Conservation (phyloP, 75 land plant genomes). For the Larix kaempferi region DNA sequence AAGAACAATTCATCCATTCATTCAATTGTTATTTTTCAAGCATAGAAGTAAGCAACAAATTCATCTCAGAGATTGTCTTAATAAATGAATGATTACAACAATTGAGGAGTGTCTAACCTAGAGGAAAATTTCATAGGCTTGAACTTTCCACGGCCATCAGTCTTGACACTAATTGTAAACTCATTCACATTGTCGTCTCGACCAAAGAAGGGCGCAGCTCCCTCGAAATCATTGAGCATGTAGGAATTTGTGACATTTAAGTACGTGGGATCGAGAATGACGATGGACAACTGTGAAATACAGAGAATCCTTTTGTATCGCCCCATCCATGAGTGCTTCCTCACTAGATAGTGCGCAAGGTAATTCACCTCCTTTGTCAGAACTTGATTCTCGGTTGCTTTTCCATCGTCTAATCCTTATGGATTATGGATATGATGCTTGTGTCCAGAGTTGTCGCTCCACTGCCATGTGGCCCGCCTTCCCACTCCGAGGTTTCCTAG, state of each 20-base stretch:
- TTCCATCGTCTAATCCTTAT: too few species aligned
- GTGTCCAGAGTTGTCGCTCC: too few species aligned
- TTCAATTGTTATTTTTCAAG: too few species aligned
- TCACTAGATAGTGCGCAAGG: slow-evolving; percentile 70
- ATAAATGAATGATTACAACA: too few species aligned
- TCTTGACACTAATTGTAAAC: slow-evolving; percentile 76
- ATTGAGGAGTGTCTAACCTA: slow-evolving; percentile 23
- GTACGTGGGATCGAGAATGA: slow-evolving; percentile 83
- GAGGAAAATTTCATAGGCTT: slow-evolving; percentile 90
- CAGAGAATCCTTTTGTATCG: slow-evolving; percentile 90
- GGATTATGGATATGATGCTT: too few species aligned
- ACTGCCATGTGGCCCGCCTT: too few species aligned
- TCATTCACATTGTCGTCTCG: slow-evolving; percentile 85
- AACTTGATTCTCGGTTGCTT: too few species aligned
- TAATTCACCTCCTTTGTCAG: slow-evolving; percentile 84
- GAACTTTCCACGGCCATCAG: slow-evolving; percentile 93
- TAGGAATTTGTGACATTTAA: slow-evolving; percentile 82
- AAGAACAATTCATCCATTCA: too few species aligned
- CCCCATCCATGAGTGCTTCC: slow-evolving; percentile 99
- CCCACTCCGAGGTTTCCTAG: too few species aligned
- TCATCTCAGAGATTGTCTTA: too few species aligned
- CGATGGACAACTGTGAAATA: slow-evolving; percentile 49
- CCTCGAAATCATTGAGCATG: slow-evolving; percentile 63
- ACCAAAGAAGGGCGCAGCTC: slow-evolving; percentile 75
- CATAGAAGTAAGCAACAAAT: too few species aligned